Base-by-base conservation (phyloP, 1,284 basidiomycete genomes). In the Athelia psychrophila region DNA sequence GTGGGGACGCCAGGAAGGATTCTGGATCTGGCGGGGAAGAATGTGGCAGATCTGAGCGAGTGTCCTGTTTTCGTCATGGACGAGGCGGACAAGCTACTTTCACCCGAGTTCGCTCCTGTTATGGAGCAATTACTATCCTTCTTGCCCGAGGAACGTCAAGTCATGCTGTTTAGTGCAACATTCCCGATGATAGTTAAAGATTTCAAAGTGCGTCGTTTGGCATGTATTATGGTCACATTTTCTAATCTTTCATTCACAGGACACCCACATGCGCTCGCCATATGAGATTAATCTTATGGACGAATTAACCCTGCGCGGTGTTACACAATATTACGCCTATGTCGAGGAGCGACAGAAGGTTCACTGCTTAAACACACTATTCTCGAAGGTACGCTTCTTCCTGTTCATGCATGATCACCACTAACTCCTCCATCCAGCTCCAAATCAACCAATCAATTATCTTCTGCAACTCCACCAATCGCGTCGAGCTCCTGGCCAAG, bases 371-470 rank as follows among this genome's bases (percentile, higher is more conserved):
- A 97, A 97, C 79, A 97, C 95, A 51, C 84, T 97, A 61, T 97
- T 97, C 80, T 95, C 93, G 59, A 95, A 95, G 81, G 91, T 91
- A 56, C 48, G 75, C 59, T 38, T 42, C 5, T 22, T 55, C 33
- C 16, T 16, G 33, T 48, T 23, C 44, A 35, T 12, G 30, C 46
- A 23, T 18, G 13, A 33, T 22, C 47, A 52, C 20, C 33, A 33
- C 51, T 46, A 36, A 9, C 44, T 50, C 22, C 13, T 52, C 33
- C 32, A 50, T 52, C n/a, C 67, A 95, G 91, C 85, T 98, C 50
- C 95, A 98, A 91, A 98, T 98, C 80, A 98, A 98, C 74, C 95
- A 98, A 77, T 97, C 95, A 54, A 98, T 98, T 76, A 98, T 98
- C 67, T 98, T 98, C 76, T 98, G 96, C 76, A 98, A 98, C 80